These are phyloP conservation scores for Forsythia suspensa DNA, from an alignment of 257 asterid genomes.

Conservation along the genomic window DNA sequence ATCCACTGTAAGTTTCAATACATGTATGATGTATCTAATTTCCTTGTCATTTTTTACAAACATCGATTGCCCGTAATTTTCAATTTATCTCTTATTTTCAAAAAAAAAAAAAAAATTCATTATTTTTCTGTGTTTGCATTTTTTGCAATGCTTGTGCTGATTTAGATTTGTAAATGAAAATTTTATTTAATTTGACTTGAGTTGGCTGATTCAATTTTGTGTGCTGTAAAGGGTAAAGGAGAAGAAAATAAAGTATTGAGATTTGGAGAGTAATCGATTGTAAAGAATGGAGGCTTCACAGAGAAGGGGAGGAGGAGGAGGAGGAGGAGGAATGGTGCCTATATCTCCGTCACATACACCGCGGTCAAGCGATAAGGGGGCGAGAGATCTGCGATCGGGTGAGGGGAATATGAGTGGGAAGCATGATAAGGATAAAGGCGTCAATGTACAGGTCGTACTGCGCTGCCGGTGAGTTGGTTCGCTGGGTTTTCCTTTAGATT, in stretches of 20 bases:
- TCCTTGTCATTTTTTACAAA: constrained; percentile 18
- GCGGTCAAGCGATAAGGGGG: constrained; percentile 69
- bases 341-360: constrained; percentile 80
- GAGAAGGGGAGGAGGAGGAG: constrained; percentile 64
- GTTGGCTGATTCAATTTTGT: constrained; percentile 26
- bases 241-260: constrained; percentile 21
- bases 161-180: constrained; percentile 25
- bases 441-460: constrained; percentile 88
- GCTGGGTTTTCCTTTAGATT: not conserved
- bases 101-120: not conserved
- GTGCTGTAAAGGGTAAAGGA: constrained; percentile 14
- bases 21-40: constrained; percentile 10
- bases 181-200: constrained; percentile 18
- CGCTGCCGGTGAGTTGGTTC: constrained; percentile 84
- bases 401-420: constrained; percentile 77
- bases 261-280: constrained; percentile 23
- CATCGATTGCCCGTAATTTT: constrained; percentile 22
- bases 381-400: constrained; percentile 87
- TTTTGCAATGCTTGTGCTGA: not conserved
- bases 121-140: too few species aligned
- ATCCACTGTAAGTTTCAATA: constrained; percentile 30
- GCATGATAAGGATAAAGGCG: constrained; percentile 90
- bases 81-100: not conserved
- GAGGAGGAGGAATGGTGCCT: constrained; percentile 53
- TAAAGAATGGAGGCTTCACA: constrained; percentile 63